phyloP scores from a whole-genome alignment of 2,329 filamentous ascomycete species.

The Colletotrichum melonis region DNA sequence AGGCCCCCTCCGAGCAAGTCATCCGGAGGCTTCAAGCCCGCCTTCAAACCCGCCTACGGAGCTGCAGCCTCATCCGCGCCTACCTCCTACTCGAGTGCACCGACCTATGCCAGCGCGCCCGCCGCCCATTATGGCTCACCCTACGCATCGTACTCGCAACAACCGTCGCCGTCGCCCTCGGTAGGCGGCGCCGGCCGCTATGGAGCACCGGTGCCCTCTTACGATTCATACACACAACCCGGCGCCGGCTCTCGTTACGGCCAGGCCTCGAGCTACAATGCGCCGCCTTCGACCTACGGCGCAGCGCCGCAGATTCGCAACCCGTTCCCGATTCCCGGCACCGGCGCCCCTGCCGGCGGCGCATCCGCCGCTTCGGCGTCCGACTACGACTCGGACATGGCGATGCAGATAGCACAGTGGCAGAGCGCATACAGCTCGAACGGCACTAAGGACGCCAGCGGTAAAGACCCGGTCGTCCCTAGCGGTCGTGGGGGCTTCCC shows the following conservation, averaged over 20 bases:
- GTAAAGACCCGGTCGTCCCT: slow-evolving; percentile 36
- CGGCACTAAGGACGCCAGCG: slow-evolving; percentile 56
- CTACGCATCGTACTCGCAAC: slow-evolving; percentile 52
- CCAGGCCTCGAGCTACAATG: slow-evolving; percentile 47
- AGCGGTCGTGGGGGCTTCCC: slow-evolving; percentile 43
- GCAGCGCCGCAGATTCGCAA: slow-evolving; percentile 79
- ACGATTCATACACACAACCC: slow-evolving; percentile 42
- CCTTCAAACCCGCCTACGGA: slow-evolving; percentile 43
- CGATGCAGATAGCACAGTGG: slow-evolving; percentile 94
- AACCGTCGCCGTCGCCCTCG: slow-evolving; percentile 38
- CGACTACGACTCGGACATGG: slow-evolving; percentile 80
- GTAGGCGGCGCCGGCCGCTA: slow-evolving; percentile 35
- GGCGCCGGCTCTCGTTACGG: slow-evolving; percentile 37
- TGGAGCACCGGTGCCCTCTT: slow-evolving; percentile 38
- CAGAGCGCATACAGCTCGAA: slow-evolving; percentile 84
- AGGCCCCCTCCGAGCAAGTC: slow-evolving; percentile 74
- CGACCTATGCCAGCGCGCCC: slow-evolving; percentile 49
- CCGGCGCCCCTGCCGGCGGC: slow-evolving; percentile 30
- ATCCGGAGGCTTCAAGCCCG: slow-evolving; percentile 57
- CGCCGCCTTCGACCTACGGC: slow-evolving; percentile 50
- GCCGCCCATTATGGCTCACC: slow-evolving; percentile 57
- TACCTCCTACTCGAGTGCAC: slow-evolving; percentile 52
- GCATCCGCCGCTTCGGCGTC: slow-evolving; percentile 27
- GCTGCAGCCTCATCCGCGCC: slow-evolving; percentile 44
- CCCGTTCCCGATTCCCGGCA: slow-evolving; percentile 77